Evolutionary conservation across 441 rosid genomes (phyloP), one percentile per base, ranked within the genome.

Genomic region (Adansonia grandidieri): DNA sequence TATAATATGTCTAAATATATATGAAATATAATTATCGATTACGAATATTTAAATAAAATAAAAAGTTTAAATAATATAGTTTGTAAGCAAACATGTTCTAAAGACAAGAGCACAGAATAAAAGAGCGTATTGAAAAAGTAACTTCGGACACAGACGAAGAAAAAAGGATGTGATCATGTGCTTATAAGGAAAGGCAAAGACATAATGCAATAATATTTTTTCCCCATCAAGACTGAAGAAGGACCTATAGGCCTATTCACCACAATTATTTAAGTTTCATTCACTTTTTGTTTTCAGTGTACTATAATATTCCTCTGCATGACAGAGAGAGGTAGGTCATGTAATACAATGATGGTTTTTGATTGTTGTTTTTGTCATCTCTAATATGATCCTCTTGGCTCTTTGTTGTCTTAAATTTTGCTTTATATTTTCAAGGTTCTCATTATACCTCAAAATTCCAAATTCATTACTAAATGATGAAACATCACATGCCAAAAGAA

Each of bases 401-500:
- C 32, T 28, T 28, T 28, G 32, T 28, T 28, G 32, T 28, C 32
- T 28, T 28, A 1, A 28, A 28, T 28, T 28, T 28, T 28, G 32
- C 32, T 28, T 28, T 28, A 28, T 28, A 28, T 28, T 28, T 28
- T 28, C 32, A 28, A 28, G 32, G 32, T 15, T 62, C 67, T 62
- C 44, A 62, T 62, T n/a, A 62, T 62, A 13, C 9, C 67, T 28
- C 32, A 11, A 15, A 11, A 4, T 62, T 13, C 15, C 32, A 32
- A 14, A 28, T 62, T 73, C 48, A 64, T 17, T 22, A 20, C 9
- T 28, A 22, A n/a, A 47, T 74, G 6, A 73, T 54, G 42, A 47
- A 54, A 37, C 66, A 42, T 80, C 76, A 53, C 60, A 80, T 77
- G 63, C 73, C 6, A 58, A 37, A 28, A 28, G 32, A 28, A 62